A percentile compares a stretch with the other conserved stretches of the same genome.
phyloP scores from a whole-genome alignment of 208 protist genomes.

The Acanthamoeba triangularis region DNA sequence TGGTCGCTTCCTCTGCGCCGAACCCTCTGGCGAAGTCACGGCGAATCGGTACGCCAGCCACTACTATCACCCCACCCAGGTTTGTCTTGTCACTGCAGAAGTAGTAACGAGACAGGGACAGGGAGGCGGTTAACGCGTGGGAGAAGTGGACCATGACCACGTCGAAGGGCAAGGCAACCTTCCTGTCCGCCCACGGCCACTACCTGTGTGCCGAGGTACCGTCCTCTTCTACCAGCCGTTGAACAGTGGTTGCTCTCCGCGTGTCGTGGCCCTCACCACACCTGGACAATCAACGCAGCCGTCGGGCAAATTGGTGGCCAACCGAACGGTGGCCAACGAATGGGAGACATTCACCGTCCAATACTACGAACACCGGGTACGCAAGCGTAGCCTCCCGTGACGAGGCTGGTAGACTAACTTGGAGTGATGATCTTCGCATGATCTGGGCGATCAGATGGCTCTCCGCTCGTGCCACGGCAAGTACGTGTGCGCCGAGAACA shows the following conservation, averaged over 20 bases:
- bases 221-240: too few relatives aligned
- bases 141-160: neutral
- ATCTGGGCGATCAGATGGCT: neutral
- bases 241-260: too few relatives aligned
- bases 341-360: neutral
- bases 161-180: neutral
- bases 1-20: neutral
- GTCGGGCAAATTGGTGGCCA: neutral
- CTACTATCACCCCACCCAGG: too few relatives aligned
- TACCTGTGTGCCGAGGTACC: neutral
- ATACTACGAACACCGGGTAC: too few relatives aligned
- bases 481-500: conserved; percentile 45
- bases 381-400: too few relatives aligned
- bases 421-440: too few relatives aligned
- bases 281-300: neutral
- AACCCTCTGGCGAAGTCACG: neutral
- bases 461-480: conserved; percentile 47
- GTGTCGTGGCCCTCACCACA: too few relatives aligned
- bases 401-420: too few relatives aligned
- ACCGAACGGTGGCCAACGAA: neutral
- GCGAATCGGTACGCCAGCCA: too few relatives aligned
- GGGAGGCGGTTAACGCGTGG: neutral
- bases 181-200: neutral
- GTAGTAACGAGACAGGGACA: neutral
- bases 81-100: too few relatives aligned